Evolutionary conservation across 768 basidiomycete species (phyloP).

Genomic region (Boletus sp.): DNA sequence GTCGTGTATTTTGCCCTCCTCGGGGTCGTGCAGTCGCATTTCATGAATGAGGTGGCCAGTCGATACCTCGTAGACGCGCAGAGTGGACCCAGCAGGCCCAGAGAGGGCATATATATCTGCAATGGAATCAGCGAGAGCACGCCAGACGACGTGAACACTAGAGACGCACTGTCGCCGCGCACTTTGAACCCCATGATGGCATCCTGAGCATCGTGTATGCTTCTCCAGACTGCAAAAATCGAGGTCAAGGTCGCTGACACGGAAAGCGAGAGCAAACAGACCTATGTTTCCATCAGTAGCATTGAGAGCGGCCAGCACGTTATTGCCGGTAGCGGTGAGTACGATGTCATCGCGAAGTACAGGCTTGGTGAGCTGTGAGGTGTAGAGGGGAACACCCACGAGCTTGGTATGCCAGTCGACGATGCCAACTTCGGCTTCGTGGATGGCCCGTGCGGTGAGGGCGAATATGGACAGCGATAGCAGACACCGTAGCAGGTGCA

Average conservation of each 20-base stretch:
- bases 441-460: slow-evolving; percentile 46
- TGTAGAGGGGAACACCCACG: slow-evolving; percentile 67
- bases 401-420: slow-evolving; percentile 87
- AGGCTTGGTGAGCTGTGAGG: slow-evolving; percentile 53
- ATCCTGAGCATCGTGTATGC: slow-evolving; percentile 71
- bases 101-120: slow-evolving; percentile 73
- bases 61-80: slow-evolving; percentile 63
- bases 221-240: slow-evolving; percentile 66
- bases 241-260: slow-evolving; percentile 1
- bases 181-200: slow-evolving; percentile 62
- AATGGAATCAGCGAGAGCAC: not conserved
- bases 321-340: slow-evolving; percentile 65
- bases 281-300: slow-evolving; percentile 68
- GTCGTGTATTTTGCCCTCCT: slow-evolving; percentile 45
- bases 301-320: slow-evolving; percentile 76
- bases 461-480: slow-evolving; percentile 17
- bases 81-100: slow-evolving; percentile 65
- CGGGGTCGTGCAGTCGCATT: slow-evolving; percentile 51
- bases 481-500: slow-evolving; percentile 18
- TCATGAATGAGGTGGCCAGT: slow-evolving; percentile 71
- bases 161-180: slow-evolving; percentile 52
- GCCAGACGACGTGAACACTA: not conserved
- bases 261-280: slow-evolving; percentile 29
- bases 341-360: slow-evolving; percentile 59
- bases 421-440: slow-evolving; percentile 73